Evolutionary conservation across 345 rosid species (phyloP), one percentile per base, ranked within the genome.

Genomic region (Viola odorata): DNA sequence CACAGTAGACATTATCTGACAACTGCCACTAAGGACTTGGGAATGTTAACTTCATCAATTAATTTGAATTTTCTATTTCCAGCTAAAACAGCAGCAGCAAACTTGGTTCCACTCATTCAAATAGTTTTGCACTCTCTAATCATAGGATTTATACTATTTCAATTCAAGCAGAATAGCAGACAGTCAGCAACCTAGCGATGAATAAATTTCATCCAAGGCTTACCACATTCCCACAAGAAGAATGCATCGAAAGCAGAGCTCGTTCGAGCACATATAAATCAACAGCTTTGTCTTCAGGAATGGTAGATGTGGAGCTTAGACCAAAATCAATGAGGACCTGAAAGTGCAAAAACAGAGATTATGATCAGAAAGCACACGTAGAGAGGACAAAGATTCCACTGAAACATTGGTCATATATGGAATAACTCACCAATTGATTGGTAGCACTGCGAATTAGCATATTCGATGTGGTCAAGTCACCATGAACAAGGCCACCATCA

Each of bases 141-240:
- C 47, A 6, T 11, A 7, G 12, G 3, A 6, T 44, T 11, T 44
- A 6, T 44, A 11, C 9, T 44, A 44, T 23, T 23, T 23, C 32
- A 23, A 23, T 23, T 1, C 32, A 23, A 23, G 32, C 32, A 23
- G 32, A 38, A 13, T 56, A n/a, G 45, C 32, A 56, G 3, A 54
- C n/a, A 54, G 12, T 23, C 41, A 39, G 40, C 16, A 38, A 40
- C 13, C 16, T 12, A 49, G 54, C 5, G 15, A 13, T 16, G 47
- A 3, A 40, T 6, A 68, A 53, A 41, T 7, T 0, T 11, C n/a
- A 50, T 23, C 53, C 50, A 14, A 36, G 12, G 44, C 80, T 77
- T 82, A 95, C 98, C 96, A 95, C 99, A 74, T 95, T 83, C 67
- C 98, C 96, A 48, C 99, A 95, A 8, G 91, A 82, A 45, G 98